Evolutionary conservation across 2,329 filamentous ascomycete genomes (phyloP), one percentile per base, ranked within the genome.

Genomic region (Pseudopithomyces chartarum): DNA sequence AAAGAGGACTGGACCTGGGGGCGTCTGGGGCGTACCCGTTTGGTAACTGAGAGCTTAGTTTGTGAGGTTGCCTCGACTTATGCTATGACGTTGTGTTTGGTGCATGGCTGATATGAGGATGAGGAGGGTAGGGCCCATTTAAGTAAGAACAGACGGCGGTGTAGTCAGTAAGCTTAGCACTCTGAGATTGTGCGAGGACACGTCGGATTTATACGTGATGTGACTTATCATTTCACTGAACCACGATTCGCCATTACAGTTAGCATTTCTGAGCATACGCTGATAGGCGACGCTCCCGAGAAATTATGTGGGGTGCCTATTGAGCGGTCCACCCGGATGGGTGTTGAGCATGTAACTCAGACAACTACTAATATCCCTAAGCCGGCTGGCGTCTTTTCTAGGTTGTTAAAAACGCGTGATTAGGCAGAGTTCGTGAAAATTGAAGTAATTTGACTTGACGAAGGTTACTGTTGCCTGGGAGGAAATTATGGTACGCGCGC

Each of bases 161-260:
- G 42, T 36, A 36, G 34, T 8, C 26, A 4, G 8, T 29, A 5
- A 5, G 26, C 26, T 29, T 4, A 29, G 22, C 15, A 11, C 13
- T 44, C 33, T 39, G 29, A 19, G 20, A 32, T 49, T 50, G 47
- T 50, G 20, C 34, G 47, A 50, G 47, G 47, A 50, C 47, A 50
- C 47, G 47, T 39, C 34, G 47, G 36, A 40, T 50, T 50, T 50
- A 29, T 49, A 23, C 43, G 44, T 50, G n/a, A 39, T 50, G 47
- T 40, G 47, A 50, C 12, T 50, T 50, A 32, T 40, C 39, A 20
- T 39, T 29, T 50, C 39, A 20, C 34, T 40, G 47, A 50, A 50
- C 47, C 34, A 50, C 23, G 36, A 19, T 50, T 50, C 47, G 43
- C 43, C n/a, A 46, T 46, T 34, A 34, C 19, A 46, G 43, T 46